Percentiles rank a stretch among this genome's conserved stretches.
phyloP scores from a whole-genome alignment of 179 eudicot species.

The Beta macrorhiza region DNA sequence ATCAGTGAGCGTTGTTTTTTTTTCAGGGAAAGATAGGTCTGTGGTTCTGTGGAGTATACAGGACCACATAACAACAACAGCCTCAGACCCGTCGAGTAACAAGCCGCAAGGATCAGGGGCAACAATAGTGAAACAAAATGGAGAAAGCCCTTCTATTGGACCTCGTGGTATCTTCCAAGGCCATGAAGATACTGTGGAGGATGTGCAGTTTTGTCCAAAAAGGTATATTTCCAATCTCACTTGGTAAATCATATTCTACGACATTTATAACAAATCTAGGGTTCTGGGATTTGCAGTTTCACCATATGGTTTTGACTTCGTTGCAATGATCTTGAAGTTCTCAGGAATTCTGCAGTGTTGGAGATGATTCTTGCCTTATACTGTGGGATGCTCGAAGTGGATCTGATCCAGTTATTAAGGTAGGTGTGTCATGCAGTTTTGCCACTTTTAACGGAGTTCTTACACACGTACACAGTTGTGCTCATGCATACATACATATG shows the following conservation, averaged over 20 bases:
- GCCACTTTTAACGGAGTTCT: no score
- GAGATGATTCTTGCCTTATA: conserved; percentile 98
- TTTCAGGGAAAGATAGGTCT: conserved; percentile 81
- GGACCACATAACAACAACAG: conserved; percentile 79
- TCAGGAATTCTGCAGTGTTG: conserved; percentile 97
- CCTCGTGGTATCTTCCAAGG: conserved; percentile 90
- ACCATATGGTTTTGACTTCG: conserved; percentile 29
- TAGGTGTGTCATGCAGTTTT: conserved; percentile 21
- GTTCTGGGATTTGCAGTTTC: background rate
- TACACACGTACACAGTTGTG: background rate
- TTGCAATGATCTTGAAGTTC: conserved; percentile 49
- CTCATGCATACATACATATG: background rate
- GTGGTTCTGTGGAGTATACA: conserved; percentile 98
- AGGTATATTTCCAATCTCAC: conserved; percentile 43
- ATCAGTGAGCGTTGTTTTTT: background rate
- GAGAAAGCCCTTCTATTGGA: conserved; percentile 62
- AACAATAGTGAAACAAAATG: conserved; percentile 56
- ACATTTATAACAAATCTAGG: background rate
- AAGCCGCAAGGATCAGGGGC: conserved; percentile 60
- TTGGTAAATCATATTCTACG: background rate
- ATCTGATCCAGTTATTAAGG: conserved; percentile 76
- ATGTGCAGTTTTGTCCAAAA: conserved; percentile 96
- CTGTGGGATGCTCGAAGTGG: conserved; percentile 96
- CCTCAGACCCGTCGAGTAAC: conserved; percentile 59
- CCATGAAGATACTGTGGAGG: conserved; percentile 92